Conservation (phyloP, 805 yeast species). For the Starmerella riodocensis region DNA sequence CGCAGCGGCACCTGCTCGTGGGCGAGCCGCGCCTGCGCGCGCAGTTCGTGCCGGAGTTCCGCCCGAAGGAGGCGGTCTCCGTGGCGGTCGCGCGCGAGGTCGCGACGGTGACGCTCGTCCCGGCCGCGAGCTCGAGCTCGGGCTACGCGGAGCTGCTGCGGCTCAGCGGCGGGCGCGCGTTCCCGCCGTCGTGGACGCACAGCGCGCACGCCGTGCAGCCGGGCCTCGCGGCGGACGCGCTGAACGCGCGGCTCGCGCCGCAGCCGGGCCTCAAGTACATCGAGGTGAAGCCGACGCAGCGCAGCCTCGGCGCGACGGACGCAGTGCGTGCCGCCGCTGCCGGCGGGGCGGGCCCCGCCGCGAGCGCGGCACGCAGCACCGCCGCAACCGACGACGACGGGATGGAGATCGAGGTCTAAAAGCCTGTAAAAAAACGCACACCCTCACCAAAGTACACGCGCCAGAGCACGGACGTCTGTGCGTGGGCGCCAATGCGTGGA, state of each 20-base stretch:
- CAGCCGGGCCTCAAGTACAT: slow-evolving; percentile 26
- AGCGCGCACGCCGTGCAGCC: slow-evolving; percentile 54
- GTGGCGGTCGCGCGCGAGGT: slow-evolving; percentile 61
- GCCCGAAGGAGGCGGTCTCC: slow-evolving; percentile 37
- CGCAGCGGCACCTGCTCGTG: slow-evolving; percentile 65
- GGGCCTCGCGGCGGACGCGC: slow-evolving; percentile 26
- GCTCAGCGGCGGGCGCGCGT: slow-evolving; percentile 63
- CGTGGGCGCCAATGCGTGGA: too few species aligned
- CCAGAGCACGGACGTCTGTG: too few species aligned
- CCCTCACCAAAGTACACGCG: too few species aligned
- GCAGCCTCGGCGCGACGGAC: neutral
- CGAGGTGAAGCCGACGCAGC: slow-evolving; percentile 21
- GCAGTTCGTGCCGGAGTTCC: slow-evolving; percentile 56
- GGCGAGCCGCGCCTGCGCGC: slow-evolving; percentile 61
- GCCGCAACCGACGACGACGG: neutral
- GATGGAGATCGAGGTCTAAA: slow-evolving; percentile 13
- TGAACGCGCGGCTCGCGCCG: slow-evolving; percentile 22
- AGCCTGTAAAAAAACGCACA: neutral
- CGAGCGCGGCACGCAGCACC: neutral
- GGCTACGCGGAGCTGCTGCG: slow-evolving; percentile 48
- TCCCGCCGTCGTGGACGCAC: slow-evolving; percentile 76
- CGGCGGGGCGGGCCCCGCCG: too few species aligned
- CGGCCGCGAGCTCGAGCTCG: slow-evolving; percentile 28
- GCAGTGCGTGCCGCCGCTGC: too few species aligned
- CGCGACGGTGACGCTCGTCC: slow-evolving; percentile 55